Base-by-base conservation (phyloP, 345 rosid genomes). In the Rubroshorea leprosula region DNA sequence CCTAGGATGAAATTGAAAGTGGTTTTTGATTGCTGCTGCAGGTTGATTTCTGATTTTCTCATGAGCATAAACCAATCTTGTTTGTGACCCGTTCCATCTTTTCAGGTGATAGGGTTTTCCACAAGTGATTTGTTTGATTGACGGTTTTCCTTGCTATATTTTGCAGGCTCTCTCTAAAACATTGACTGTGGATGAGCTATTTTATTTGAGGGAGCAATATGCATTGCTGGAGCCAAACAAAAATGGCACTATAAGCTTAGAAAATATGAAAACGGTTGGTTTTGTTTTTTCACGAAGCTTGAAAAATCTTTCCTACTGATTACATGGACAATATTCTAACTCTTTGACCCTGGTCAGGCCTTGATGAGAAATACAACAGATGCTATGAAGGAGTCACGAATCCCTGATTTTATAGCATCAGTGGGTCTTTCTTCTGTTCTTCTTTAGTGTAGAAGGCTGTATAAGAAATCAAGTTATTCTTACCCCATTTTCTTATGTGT, bases 161-260 rank as follows among this genome's bases (percentile, higher is more conserved):
- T 62, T 70, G 65, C 87, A 93, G 99, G 96, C 97, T 19, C 68
- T 93, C 51, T 85, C 96, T 11, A 86, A 89, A 74, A 93, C 97
- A 38, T 77, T 93, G 77, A 80, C 91, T 1, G 83, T 61, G 24
- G 91, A 93, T 66, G 91, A 93, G 68, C 76, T 87, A 22, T 85
- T 74, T 71, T 89, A 86, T 74, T 74, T 92, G 72, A 81, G 74
- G 72, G 90, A 84, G 80, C 98, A 92, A 62, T 92, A 84, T 80
- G 82, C 89, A 20, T 62, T 86, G 51, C 63, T 92, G 29, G 93
- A 89, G 71, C 98, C 98, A 59, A 86, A 71, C 72, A 89, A 84
- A 72, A 78, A 74, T 52, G 93, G 98, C 62, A 75, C 78, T 57
- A 78, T 92, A 72, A 79, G 76, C 63, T 75, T 89, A 52, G 97